Evolutionary conservation across 208 protist genomes (phyloP), one percentile per base, ranked within the genome.

Genomic region (Leishmania tarentolae): DNA sequence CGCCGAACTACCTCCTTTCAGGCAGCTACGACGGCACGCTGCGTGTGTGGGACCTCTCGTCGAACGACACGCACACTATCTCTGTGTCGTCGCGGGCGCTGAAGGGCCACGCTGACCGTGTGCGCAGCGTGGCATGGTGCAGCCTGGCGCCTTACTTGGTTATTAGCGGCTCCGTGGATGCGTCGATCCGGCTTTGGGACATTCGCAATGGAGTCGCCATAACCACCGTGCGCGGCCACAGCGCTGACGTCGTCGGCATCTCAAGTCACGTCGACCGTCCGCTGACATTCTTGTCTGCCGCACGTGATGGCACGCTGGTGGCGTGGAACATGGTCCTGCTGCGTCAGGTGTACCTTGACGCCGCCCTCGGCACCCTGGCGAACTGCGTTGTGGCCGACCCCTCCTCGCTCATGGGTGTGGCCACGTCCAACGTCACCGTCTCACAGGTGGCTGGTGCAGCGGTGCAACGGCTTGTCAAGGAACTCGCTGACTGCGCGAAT

Each of bases 131-230:
- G 8, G 83, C 88, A 8, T 99, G 95, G 95, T 96, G 92, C 84
- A 90, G 84, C 69, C 79, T 97, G 6, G 88, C 96, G 1, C 95
- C 97, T 1, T 96, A 96, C 71, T 63, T 98, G 50, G 87, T 90
- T 52, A 59, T 98, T 56, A 96, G 92, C 72, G 95, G 93, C 40
- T 91, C 87, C 24, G 90, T 80, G 56, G 96, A 98, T 81, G 87
- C 86, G 35, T 92, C 95, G 31, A 89, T 99, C 47, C 93, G 95
- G 37, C 66, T 98, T 57, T 98, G 97, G 96, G 95, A 99, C 84
- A 73, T 95, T 28, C 92, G 94, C 76, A 94, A 86, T 73, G 87
- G 87, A 17, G 76, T 83, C 19, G 89, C 89, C 81, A 70, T 99
- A 28, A 81, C 80, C 1, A 87, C 90, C 21, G 85, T 97, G 15